Evolutionary conservation across 83 land plant species (phyloP), one percentile per base, ranked within the genome.

Genomic region (Thuja plicata): DNA sequence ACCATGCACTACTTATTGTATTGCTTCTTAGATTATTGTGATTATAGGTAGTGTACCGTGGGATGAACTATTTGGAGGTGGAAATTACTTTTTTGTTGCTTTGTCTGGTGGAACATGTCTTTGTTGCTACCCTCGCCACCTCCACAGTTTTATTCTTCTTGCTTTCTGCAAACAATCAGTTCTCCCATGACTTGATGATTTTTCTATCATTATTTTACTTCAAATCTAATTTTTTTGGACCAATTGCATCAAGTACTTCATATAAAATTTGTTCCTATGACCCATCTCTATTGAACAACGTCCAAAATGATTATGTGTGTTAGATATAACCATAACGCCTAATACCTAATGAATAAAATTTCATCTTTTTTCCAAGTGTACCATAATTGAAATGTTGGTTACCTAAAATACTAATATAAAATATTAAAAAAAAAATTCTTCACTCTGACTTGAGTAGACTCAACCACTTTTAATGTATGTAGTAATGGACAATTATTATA

Each of bases 121-220:
- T 46, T 46, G 4, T 46, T 4, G 48, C 48, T 41, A 41, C 3
- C 43, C 43, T 41, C 43, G 1, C 43, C 43, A 41, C 43, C 43
- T 41, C 43, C 43, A 41, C 43, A 41, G 43, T 41, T 41, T 41
- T 3, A 41, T 41, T 3, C 43, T 41, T 41, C 43, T 41, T 3
- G 3, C 3, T 41, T 41, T 41, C 43, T 1, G 43, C 43, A 41
- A 41, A 41, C 43, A 41, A 3, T 41, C 3, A 41, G 43, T 41
- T 87, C 93, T n/a, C n/a, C n/a, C n/a, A n/a, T n/a, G n/a, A n/a
- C 93, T 88, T 90, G 17, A 88, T 83, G 55, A 48, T 83, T 21
- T 55, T 10, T 32, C n/a, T 41, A 2, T 81, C 84, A 43, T 81
- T 13, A 43, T 24, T 81, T 81, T 43, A 21, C 50, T 43, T 71